Percentiles rank a stretch among this genome's conserved stretches.
phyloP scores from a whole-genome alignment of 2,329 filamentous ascomycete genomes.

The Alternaria sp. region DNA sequence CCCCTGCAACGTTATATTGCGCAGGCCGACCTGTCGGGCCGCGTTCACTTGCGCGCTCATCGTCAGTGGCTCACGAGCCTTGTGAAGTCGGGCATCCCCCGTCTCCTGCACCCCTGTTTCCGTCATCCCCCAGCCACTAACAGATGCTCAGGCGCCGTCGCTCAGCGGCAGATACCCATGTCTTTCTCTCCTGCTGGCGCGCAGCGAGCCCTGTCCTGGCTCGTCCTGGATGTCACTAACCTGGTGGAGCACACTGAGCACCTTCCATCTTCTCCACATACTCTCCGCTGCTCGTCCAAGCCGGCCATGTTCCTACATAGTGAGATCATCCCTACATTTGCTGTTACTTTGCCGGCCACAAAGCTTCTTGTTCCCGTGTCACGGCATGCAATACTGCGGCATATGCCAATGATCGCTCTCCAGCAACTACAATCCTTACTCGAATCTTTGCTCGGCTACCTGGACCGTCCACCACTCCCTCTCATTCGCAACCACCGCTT shows the following conservation, averaged over 20 bases:
- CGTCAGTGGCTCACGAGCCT: slow-evolving; percentile 32
- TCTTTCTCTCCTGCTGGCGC: slow-evolving; percentile 29
- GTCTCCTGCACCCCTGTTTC: slow-evolving; percentile 26
- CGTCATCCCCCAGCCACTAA: slow-evolving; percentile 33
- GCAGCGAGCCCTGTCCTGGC: slow-evolving; percentile 39
- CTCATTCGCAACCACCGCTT: slow-evolving; percentile 7
- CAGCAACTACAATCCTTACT: slow-evolving; percentile 6
- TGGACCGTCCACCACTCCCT: not conserved
- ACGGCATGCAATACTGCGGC: slow-evolving; percentile 35
- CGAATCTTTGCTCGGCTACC: slow-evolving; percentile 2
- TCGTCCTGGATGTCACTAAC: slow-evolving; percentile 30
- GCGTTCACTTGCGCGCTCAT: slow-evolving; percentile 25
- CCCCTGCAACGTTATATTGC: slow-evolving; percentile 43
- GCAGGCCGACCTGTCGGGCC: slow-evolving; percentile 40
- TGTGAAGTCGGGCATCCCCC: slow-evolving; percentile 28
- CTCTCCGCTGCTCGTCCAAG: slow-evolving; percentile 40
- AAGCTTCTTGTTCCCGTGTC: slow-evolving; percentile 30
- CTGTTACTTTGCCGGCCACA: slow-evolving; percentile 32
- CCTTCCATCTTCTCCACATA: slow-evolving; percentile 47
- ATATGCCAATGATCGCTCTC: slow-evolving; percentile 18
- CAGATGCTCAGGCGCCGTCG: slow-evolving; percentile 23
- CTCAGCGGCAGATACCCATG: slow-evolving; percentile 30
- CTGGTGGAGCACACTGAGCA: slow-evolving; percentile 41
- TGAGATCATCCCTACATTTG: slow-evolving; percentile 43
- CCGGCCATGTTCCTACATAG: slow-evolving; percentile 39